Conservation (phyloP, 768 basidiomycete species). For the Glaciozyma martinii region DNA sequence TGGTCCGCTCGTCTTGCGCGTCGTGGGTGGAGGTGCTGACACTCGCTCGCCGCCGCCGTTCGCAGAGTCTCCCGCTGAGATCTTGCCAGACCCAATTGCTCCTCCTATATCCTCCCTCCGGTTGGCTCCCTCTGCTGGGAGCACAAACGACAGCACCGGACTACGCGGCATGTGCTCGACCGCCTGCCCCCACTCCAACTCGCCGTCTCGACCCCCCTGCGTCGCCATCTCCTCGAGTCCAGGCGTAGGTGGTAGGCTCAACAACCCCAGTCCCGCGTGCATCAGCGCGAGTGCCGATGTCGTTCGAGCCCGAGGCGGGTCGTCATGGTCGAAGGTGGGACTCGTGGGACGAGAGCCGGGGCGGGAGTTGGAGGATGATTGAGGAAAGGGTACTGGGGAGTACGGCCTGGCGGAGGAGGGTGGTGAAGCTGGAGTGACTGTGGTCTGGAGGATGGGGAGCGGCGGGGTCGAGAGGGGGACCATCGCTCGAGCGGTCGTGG, state of each 20-base stretch:
- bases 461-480: too few species aligned
- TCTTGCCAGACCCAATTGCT: background rate
- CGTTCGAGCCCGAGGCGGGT: background rate
- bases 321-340: background rate
- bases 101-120: background rate
- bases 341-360: background rate
- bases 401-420: background rate
- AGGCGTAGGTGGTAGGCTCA: background rate
- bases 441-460: too few species aligned
- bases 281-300: background rate
- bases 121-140: background rate
- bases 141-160: background rate
- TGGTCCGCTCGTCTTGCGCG: slow-evolving; percentile 12
- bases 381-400: background rate
- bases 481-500: too few species aligned
- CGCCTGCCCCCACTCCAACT: background rate
- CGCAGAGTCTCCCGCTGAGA: background rate
- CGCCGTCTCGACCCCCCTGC: background rate
- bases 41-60: background rate
- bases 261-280: background rate
- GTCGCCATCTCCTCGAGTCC: background rate
- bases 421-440: background rate
- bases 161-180: background rate
- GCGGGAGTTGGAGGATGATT: background rate
- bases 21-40: background rate